Conservation (phyloP, 768 basidiomycete genomes). For the Megacollybia marginata region DNA sequence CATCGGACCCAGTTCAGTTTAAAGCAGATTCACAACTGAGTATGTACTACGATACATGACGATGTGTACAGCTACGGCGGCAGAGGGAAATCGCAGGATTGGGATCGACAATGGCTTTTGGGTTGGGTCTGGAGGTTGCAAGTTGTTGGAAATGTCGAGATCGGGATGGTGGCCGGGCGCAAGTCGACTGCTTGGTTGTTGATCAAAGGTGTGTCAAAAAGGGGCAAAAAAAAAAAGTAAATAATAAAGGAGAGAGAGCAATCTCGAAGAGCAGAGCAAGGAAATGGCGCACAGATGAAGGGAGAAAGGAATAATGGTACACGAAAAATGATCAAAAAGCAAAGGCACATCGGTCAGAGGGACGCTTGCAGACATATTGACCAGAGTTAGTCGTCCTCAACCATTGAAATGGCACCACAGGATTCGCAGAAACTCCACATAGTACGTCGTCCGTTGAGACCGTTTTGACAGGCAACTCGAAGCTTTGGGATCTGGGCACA, state of each 20-base stretch:
- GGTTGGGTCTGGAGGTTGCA: neutral
- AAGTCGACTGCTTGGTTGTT: neutral
- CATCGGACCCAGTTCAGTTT: too few species aligned
- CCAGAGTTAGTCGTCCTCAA: slow-evolving; percentile 53
- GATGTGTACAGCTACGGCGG: neutral
- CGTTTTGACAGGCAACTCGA: slow-evolving; percentile 68
- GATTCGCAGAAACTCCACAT: slow-evolving; percentile 90
- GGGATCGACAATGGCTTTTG: neutral
- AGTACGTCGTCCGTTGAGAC: slow-evolving; percentile 61
- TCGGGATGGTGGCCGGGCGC: neutral
- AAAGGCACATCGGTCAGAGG: neutral
- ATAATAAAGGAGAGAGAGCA: neutral
- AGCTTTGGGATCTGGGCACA: slow-evolving; percentile 82
- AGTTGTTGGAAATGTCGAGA: neutral
- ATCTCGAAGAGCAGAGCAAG: neutral
- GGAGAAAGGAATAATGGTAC: neutral
- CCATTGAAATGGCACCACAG: slow-evolving; percentile 86
- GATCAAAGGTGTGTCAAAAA: neutral
- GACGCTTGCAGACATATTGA: neutral
- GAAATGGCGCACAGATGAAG: neutral
- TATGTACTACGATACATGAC: neutral
- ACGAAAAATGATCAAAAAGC: neutral
- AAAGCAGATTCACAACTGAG: too few species aligned
- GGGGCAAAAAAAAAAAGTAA: neutral
- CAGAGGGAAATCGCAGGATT: neutral